Evolutionary conservation across 139 green algal genomes (phyloP).

Genomic region (Chlamydomonas applanata): DNA sequence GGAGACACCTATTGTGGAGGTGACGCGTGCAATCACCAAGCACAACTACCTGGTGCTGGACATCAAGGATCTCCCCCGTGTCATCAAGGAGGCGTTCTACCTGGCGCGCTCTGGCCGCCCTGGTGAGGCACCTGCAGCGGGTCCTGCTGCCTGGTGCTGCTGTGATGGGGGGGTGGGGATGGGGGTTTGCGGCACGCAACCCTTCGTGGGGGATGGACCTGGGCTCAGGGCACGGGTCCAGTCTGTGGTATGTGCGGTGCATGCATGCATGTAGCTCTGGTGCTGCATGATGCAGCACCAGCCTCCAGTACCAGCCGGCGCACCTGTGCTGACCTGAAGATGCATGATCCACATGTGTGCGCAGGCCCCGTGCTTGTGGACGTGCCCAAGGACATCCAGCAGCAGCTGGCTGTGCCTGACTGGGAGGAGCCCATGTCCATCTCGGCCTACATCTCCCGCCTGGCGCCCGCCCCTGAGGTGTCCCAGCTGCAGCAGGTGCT

Average conservation of each 20-base stretch:
- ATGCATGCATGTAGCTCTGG: too few species aligned
- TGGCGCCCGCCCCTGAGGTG: conserved; percentile 60
- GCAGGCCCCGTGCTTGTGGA: conserved; percentile 93
- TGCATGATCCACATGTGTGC: too few species aligned
- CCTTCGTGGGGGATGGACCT: too few species aligned
- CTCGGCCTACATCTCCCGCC: conserved; percentile 85
- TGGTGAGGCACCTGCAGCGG: conserved; percentile 38
- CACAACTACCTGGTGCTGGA: conserved; percentile 99
- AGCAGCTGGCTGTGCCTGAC: conserved; percentile 90
- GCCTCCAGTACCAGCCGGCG: not conserved
- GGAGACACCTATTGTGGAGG: conserved; percentile 99
- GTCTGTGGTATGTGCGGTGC: too few species aligned
- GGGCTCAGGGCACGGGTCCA: too few species aligned
- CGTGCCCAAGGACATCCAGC: conserved; percentile 98
- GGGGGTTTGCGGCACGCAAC: not conserved
- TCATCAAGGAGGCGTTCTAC: conserved; percentile 97
- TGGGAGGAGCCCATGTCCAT: conserved; percentile 86
- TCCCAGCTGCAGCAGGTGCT: conserved; percentile 35
- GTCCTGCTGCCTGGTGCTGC: not conserved
- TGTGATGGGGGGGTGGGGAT: not conserved
- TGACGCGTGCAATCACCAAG: conserved; percentile 99
- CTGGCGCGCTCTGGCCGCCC: conserved; percentile 89
- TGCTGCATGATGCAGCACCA: not conserved
- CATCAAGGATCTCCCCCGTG: conserved; percentile 90
- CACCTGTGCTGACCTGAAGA: too few species aligned